Evolutionary conservation across 129 eudicot genomes (phyloP), one percentile per base, ranked within the genome.

Genomic region (Mikania micrantha): DNA sequence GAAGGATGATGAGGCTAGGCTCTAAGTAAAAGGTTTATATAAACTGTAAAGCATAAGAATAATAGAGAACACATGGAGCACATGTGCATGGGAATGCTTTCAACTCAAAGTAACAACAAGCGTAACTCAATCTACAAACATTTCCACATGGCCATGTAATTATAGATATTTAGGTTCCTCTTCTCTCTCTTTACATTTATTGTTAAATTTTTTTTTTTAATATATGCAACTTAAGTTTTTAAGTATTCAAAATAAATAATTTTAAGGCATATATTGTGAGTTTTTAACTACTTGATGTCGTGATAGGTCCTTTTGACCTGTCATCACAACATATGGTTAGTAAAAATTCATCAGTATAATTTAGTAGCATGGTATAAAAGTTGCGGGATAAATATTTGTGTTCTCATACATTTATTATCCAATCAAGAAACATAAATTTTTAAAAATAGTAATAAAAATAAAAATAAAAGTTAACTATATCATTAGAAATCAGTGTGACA

Each of bases 81-180:
- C 71, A 66, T 66, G 71, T 66, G 71, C 72, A 67, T 49, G 44
- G 20, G 45, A 67, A 67, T 67, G 72, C 60, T 67, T 48, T 67
- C 47, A 47, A 31, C 72, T 45, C 64, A 29, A 59, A 59, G 64
- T 32, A 59, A 59, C 64, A 29, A 29, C 64, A 32, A 59, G 10
- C 63, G 20, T 27, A 57, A 57, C 63, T 59, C 72, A 19, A 32
- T 13, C 10, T 67, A 45, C 45, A 67, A 47, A 29, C 72, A 49
- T 31, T 48, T 47, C 60, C 72, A 67, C 72, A 67, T 67, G 72
- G 13, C 45, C 60, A 67, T 31, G 29, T 32, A 28, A 28, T 66
- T 29, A 59, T 59, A 8, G 27, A 44, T 45, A n/a, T 24, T 58
- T 24, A 28, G 21, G 1, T 21, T 50, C 53, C 21, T 42, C 48